Evolutionary conservation across 2,329 filamentous ascomycete genomes (phyloP).

Genomic region (Shiraia bambusicola): DNA sequence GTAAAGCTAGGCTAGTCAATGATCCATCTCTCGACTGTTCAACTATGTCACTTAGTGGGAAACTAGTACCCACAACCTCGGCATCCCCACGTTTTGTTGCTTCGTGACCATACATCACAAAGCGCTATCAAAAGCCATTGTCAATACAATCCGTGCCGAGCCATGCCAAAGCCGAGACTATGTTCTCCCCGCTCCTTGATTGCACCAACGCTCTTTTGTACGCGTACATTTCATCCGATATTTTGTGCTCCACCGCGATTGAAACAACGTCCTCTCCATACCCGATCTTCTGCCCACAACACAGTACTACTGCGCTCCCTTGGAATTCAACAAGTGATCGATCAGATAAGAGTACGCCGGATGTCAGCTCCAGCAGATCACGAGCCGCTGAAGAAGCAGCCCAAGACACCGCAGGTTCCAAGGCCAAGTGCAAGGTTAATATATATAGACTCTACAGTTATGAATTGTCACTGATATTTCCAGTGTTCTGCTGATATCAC

Average conservation of each 20-base stretch:
- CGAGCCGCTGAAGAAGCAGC: slow-evolving; percentile 28
- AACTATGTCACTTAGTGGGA: slow-evolving; percentile 7
- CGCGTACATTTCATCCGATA: background rate
- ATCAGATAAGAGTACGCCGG: slow-evolving; percentile 12
- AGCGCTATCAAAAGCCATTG: slow-evolving; percentile 12
- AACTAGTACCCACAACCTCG: slow-evolving; percentile 30
- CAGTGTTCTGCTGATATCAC: slow-evolving; percentile 82
- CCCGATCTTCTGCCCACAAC: background rate
- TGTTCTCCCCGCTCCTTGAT: slow-evolving; percentile 9
- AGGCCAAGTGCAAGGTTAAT: slow-evolving; percentile 65
- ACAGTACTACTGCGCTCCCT: background rate
- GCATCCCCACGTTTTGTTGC: slow-evolving; percentile 33
- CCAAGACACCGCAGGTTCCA: slow-evolving; percentile 50
- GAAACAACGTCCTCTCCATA: background rate
- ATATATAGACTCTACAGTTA: background rate
- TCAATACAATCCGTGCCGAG: slow-evolving; percentile 15
- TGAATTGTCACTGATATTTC: slow-evolving; percentile 1
- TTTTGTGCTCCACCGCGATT: background rate
- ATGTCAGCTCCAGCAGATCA: slow-evolving; percentile 41
- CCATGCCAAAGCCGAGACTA: slow-evolving; percentile 27
- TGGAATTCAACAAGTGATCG: background rate
- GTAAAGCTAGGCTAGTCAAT: slow-evolving; percentile 5
- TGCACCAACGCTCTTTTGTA: slow-evolving; percentile 3
- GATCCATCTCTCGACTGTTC: slow-evolving; percentile 9
- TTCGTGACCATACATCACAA: slow-evolving; percentile 24